Percentiles rank a stretch among this genome's conserved stretches.
phyloP scores from a whole-genome alignment of 257 asterid genomes.

The Penstemon eatonii region DNA sequence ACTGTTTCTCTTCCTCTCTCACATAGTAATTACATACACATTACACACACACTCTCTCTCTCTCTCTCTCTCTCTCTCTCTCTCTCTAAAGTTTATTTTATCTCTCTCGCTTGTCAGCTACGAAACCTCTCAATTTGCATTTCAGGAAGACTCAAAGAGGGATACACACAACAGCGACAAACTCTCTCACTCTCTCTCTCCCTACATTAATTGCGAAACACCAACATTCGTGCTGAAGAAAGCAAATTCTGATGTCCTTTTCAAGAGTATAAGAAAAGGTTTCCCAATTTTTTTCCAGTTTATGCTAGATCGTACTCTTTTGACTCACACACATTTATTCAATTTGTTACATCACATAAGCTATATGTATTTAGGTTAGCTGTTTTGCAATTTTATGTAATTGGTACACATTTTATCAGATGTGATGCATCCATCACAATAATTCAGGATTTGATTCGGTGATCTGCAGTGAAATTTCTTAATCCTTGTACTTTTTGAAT shows the following conservation, averaged over 20 bases:
- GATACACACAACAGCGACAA: neutral
- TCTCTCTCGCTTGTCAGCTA: constrained; percentile 1
- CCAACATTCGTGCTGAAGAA: constrained; percentile 31
- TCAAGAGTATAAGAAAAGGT: constrained; percentile 31
- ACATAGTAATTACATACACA: no score
- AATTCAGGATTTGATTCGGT: constrained; percentile 28
- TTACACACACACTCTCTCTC: neutral
- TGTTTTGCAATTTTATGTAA: neutral
- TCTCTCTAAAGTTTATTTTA: neutral
- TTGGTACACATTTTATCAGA: neutral
- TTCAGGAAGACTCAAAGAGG: constrained; percentile 19
- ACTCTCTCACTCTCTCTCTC: neutral
- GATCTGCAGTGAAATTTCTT: neutral
- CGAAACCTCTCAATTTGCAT: neutral
- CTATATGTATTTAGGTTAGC: neutral
- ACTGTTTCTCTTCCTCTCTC: no score
- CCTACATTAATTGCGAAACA: constrained; percentile 10
- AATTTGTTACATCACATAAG: neutral
- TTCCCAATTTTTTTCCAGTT: constrained; percentile 3
- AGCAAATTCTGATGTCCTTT: constrained; percentile 27
- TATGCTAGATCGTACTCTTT: constrained; percentile 33
- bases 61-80: neutral
- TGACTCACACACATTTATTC: neutral
- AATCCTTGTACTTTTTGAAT: constrained; percentile 1
- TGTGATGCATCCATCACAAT: constrained; percentile 19